Conservation (phyloP, 768 basidiomycete species). For the Aureoboletus auriporus region DNA sequence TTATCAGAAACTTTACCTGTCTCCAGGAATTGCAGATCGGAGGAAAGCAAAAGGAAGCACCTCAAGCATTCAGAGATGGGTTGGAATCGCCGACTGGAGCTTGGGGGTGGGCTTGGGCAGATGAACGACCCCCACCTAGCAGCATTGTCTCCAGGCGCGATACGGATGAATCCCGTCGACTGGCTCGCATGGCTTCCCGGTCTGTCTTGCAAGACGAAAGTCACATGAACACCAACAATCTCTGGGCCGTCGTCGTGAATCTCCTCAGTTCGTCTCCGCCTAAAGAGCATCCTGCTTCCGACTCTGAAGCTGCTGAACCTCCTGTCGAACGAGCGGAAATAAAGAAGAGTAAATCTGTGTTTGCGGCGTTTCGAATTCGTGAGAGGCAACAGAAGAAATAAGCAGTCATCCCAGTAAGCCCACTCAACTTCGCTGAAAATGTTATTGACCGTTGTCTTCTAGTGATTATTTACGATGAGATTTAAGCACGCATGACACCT, state of each 20-base stretch:
- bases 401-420: not conserved
- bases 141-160: slow-evolving; percentile 90
- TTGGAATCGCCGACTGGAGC: slow-evolving; percentile 45
- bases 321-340: not conserved
- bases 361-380: slow-evolving; percentile 19
- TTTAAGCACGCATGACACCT: not conserved
- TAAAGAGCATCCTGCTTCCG: slow-evolving; percentile 30
- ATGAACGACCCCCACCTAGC: slow-evolving; percentile 85
- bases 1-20: slow-evolving; percentile 47
- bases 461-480: slow-evolving; percentile 1
- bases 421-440: not conserved
- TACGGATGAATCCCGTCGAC: slow-evolving; percentile 69
- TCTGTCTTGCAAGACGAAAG: slow-evolving; percentile 55
- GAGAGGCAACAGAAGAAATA: slow-evolving; percentile 7
- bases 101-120: slow-evolving; percentile 85
- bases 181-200: slow-evolving; percentile 73
- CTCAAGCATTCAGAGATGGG: slow-evolving; percentile 25
- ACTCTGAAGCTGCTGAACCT: slow-evolving; percentile 9
- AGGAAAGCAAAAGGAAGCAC: slow-evolving; percentile 19
- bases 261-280: slow-evolving; percentile 56
- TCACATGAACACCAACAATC: slow-evolving; percentile 59
- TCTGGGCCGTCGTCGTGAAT: slow-evolving; percentile 67
- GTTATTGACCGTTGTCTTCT: not conserved
- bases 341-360: slow-evolving; percentile 26
- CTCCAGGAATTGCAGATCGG: slow-evolving; percentile 30